phyloP scores from a whole-genome alignment of 805 yeast genomes.

The Saccharomyces paradoxus region DNA sequence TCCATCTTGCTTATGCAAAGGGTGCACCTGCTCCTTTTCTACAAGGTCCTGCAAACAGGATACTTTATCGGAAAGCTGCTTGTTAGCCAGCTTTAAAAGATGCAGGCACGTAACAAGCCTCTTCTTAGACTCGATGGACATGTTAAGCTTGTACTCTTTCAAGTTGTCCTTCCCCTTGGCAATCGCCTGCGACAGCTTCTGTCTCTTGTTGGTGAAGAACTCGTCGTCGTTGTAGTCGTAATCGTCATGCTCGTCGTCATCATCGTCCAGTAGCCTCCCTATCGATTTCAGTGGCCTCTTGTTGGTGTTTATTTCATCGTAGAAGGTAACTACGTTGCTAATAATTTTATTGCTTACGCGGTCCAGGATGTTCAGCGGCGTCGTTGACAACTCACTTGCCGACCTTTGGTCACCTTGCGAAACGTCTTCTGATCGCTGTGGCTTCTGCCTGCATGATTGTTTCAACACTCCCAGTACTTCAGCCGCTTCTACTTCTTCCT shows the following conservation, averaged over 20 bases:
- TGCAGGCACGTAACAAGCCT: constrained; percentile 73
- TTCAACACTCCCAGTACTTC: constrained; percentile 21
- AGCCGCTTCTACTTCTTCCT: constrained; percentile 24
- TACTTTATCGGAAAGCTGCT: constrained; percentile 62
- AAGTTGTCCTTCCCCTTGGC: constrained; percentile 31
- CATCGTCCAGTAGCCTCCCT: constrained; percentile 32
- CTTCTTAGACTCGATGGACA: constrained; percentile 65
- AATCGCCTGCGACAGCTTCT: constrained; percentile 32
- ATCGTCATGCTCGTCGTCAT: constrained; percentile 15
- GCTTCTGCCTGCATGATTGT: constrained; percentile 5
- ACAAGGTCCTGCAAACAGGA: constrained; percentile 51
- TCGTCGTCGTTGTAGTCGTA: constrained; percentile 4
- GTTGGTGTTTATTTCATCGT: constrained; percentile 32
- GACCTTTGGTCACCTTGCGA: constrained; percentile 1
- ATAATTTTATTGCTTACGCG: constrained; percentile 25
- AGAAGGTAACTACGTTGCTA: constrained; percentile 42
- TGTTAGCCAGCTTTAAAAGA: constrained; percentile 71
- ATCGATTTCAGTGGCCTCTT: constrained; percentile 34
- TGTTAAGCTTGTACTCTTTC: constrained; percentile 30
- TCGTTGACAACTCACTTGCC: constrained; percentile 21
- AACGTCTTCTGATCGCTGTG: constrained; percentile 4
- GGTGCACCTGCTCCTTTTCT: constrained; percentile 35
- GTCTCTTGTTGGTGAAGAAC: constrained; percentile 16
- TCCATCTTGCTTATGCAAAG: constrained; percentile 3
- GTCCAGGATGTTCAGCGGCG: constrained; percentile 6